Base-by-base conservation (phyloP, 495 filamentous ascomycete genomes). In the Baudoinia panamericana region DNA sequence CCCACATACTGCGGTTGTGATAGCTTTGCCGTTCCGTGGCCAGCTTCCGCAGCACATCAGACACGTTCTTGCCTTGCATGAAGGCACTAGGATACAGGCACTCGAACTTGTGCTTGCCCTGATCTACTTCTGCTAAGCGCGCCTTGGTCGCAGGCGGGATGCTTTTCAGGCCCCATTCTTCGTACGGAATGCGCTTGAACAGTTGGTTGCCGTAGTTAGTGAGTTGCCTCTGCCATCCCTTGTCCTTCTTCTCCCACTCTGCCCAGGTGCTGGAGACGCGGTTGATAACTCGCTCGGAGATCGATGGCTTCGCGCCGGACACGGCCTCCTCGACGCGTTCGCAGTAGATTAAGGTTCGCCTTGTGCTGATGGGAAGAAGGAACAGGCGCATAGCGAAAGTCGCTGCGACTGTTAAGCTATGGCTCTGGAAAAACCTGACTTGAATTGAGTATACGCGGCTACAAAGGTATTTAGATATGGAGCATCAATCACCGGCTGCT, bases 141-240 rank as follows among this genome's bases (percentile, higher is more conserved):
- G 76, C 72, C 25, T 73, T 66, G 19, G 73, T 85, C 39, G 93
- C 64, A 23, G 90, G 82, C 3, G 90, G 90, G 26, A 97, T 80
- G 38, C 84, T 88, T 62, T 96, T 96, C 33, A 97, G 64, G 0
- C 84, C 88, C 80, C 90, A 99, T 80, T 99, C 90, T 63, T 95
- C 83, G 58, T 80, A 94, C 1, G 88, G 84, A 50, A 99, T 87
- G 28, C 84, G 73, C 53, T 80, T 79, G 36, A 96, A 70, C 8
- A 82, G 71, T 20, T 73, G 67, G 64, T 96, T 95, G 20, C 92
- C 90, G 58, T 87, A 90, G 37, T 67, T 67, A 16, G 87, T 87
- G 21, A 94, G 66, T 43, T 70, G 72, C 48, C 81, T 84, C 63
- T 95, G 82, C 90, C 88, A 96, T 9, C 42, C 43, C 13, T 55